Evolutionary conservation across 495 filamentous ascomycete species (phyloP).

Genomic region (Aeminium ludgeri): DNA sequence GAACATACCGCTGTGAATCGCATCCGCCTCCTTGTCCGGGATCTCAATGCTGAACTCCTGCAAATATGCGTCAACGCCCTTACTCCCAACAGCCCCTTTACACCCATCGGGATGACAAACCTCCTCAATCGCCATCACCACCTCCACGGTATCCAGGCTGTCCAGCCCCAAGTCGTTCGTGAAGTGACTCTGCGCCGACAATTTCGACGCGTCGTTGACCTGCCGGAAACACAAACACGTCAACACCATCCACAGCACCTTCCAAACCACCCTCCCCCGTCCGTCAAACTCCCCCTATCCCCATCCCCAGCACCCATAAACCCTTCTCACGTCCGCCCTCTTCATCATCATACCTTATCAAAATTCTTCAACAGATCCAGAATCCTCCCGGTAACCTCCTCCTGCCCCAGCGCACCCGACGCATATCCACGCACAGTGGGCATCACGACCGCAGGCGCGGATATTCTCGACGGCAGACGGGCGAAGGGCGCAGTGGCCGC

Average conservation of each 20-base stretch:
- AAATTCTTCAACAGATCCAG: slow-evolving; percentile 81
- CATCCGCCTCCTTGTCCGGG: slow-evolving; percentile 95
- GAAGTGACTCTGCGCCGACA: slow-evolving; percentile 71
- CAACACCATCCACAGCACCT: not conserved
- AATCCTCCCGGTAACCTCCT: slow-evolving; percentile 84
- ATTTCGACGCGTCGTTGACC: slow-evolving; percentile 35
- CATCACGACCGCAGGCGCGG: slow-evolving; percentile 37
- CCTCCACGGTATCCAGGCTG: slow-evolving; percentile 94
- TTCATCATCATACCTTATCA: slow-evolving; percentile 68
- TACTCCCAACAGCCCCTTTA: slow-evolving; percentile 16
- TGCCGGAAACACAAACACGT: slow-evolving; percentile 10
- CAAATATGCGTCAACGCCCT: slow-evolving; percentile 18
- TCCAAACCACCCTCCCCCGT: not conserved
- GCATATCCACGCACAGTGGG: slow-evolving; percentile 69
- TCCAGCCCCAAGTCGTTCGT: slow-evolving; percentile 90
- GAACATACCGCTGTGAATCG: slow-evolving; percentile 86
- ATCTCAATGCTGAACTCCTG: slow-evolving; percentile 99
- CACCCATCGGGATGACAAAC: slow-evolving; percentile 31
- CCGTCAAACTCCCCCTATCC: no score
- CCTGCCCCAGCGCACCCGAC: slow-evolving; percentile 56
- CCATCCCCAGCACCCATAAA: no score
- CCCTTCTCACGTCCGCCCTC: no score
- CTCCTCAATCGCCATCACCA: slow-evolving; percentile 99
- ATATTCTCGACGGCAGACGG: slow-evolving; percentile 20
- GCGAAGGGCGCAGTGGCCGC: slow-evolving; percentile 10